Percentiles rank a stretch among this genome's conserved stretches.
These are phyloP conservation scores for Stemphylium vesicarium DNA, from an alignment of 2,329 filamentous ascomycete genomes.

Conservation along the genomic window DNA sequence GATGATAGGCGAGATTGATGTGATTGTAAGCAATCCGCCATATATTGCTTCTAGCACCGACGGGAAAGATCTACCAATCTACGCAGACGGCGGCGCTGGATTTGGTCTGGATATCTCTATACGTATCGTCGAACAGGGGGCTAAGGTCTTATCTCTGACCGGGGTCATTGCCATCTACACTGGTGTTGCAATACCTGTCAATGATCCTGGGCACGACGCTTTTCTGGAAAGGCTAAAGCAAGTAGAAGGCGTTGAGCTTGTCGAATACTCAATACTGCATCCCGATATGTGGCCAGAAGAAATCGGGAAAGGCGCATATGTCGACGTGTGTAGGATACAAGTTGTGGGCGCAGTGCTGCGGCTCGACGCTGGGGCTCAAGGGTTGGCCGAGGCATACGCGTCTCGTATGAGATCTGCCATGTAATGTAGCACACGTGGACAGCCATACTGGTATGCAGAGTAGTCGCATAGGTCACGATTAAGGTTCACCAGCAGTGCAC, in stretches of 20 bases:
- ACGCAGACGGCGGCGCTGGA: slow-evolving; percentile 32
- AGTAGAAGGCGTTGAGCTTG: slow-evolving; percentile 17
- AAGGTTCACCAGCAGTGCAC: too few species aligned
- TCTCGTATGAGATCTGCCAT: slow-evolving; percentile 5
- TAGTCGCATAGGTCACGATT: too few species aligned
- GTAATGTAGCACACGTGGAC: not conserved
- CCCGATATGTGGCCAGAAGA: slow-evolving; percentile 38
- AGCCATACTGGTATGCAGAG: too few species aligned
- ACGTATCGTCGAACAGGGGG: slow-evolving; percentile 28
- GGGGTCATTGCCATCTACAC: slow-evolving; percentile 32
- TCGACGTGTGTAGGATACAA: slow-evolving; percentile 34
- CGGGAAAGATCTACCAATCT: slow-evolving; percentile 30
- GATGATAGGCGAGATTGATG: slow-evolving; percentile 20
- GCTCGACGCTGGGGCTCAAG: not conserved
- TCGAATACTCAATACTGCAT: slow-evolving; percentile 30
- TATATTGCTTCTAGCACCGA: slow-evolving; percentile 32
- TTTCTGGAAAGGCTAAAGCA: slow-evolving; percentile 25
- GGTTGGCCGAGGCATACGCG: not conserved
- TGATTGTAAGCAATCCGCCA: slow-evolving; percentile 34
- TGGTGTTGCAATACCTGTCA: slow-evolving; percentile 27
- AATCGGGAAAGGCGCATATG: slow-evolving; percentile 29
- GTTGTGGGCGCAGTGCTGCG: slow-evolving; percentile 29
- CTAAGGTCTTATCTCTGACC: slow-evolving; percentile 20
- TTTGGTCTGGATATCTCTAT: slow-evolving; percentile 31
- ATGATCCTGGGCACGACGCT: slow-evolving; percentile 23